phyloP scores from a whole-genome alignment of 2,329 filamentous ascomycete genomes.

The Blumeria graminis region DNA sequence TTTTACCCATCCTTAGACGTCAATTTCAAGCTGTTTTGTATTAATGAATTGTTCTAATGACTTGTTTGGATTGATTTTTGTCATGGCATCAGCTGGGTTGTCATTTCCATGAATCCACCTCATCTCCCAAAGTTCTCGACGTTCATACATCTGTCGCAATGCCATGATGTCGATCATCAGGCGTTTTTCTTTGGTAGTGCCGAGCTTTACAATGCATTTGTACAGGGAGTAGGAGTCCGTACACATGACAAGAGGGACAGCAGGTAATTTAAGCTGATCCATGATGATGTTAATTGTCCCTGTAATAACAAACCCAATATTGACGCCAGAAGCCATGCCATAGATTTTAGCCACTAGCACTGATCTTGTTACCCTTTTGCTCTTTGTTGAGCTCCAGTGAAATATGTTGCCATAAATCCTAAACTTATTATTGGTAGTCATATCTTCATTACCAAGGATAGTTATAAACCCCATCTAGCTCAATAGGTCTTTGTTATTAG shows the following conservation, averaged over 20 bases:
- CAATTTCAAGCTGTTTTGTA: not conserved
- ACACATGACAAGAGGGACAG: not conserved
- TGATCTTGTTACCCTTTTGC: not conserved
- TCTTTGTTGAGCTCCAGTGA: not conserved
- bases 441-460: not conserved
- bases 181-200: not conserved
- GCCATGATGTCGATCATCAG: not conserved
- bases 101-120: not conserved
- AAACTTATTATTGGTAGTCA: not conserved
- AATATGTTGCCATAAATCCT: not conserved
- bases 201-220: not conserved
- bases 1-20: not conserved
- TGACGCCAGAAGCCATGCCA: not conserved
- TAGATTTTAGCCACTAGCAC: not conserved
- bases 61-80: not conserved
- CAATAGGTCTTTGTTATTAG: not conserved
- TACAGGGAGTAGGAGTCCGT: not conserved
- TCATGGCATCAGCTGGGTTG: not conserved
- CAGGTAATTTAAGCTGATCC: not conserved
- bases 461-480: not conserved
- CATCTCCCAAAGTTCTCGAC: conserved; percentile 1
- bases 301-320: not conserved
- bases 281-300: not conserved
- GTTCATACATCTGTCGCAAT: conserved; percentile 1
- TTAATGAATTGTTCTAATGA: not conserved